These are phyloP conservation scores for Suillus bovinus DNA, from an alignment of 768 basidiomycete species.

Conservation along the genomic window DNA sequence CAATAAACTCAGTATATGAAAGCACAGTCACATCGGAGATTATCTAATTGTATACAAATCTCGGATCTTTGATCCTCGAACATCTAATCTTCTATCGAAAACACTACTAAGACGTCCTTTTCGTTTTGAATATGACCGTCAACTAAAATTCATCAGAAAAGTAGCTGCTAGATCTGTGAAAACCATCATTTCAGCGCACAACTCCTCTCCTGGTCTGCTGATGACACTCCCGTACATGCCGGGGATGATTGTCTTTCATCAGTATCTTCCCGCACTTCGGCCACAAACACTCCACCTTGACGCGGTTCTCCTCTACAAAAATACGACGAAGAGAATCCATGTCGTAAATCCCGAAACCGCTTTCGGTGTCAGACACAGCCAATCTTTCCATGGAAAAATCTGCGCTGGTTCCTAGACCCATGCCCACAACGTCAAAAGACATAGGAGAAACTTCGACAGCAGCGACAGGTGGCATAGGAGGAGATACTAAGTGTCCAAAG, in stretches of 20 bases:
- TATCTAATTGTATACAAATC: no score
- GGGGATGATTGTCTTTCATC: constrained; percentile 2
- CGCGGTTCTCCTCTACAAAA: neutral
- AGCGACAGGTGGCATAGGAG: no score
- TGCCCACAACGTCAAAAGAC: neutral
- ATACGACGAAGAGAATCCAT: constrained; percentile 1
- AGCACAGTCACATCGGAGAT: no score
- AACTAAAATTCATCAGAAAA: no score
- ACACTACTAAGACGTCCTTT: no score
- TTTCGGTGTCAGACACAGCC: neutral
- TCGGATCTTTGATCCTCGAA: no score
- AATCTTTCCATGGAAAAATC: neutral
- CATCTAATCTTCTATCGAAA: no score
- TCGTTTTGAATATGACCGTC: no score
- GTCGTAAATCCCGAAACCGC: neutral
- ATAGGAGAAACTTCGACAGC: neutral
- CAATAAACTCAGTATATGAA: no score
- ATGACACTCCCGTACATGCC: constrained; percentile 4
- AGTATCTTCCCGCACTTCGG: neutral
- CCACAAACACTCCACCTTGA: constrained; percentile 3
- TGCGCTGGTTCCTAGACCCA: neutral
- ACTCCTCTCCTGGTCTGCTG: neutral
- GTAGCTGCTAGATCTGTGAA: no score
- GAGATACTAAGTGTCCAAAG: neutral
- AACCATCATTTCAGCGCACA: neutral